Conservation (phyloP, 2,329 filamentous ascomycete species). For the Grosmannia huntii region DNA sequence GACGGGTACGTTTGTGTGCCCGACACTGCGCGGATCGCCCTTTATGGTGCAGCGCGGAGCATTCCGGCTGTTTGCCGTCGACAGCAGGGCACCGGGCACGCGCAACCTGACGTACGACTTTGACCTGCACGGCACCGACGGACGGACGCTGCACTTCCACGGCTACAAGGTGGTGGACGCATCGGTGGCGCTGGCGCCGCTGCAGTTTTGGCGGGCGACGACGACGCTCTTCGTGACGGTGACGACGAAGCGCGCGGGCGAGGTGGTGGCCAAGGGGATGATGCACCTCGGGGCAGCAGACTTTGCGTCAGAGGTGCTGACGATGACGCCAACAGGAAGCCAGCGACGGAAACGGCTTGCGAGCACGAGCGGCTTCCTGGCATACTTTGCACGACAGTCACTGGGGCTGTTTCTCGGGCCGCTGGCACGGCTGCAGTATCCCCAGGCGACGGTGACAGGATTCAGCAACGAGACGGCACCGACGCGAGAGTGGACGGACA, state of each 20-base stretch:
- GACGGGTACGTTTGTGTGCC: slow-evolving; percentile 46
- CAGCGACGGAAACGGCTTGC: slow-evolving; percentile 28
- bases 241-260: slow-evolving; percentile 24
- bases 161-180: slow-evolving; percentile 52
- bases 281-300: slow-evolving; percentile 41
- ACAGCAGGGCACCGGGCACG: slow-evolving; percentile 41
- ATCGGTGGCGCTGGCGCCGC: slow-evolving; percentile 40
- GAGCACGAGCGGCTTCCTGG: slow-evolving; percentile 37
- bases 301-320: slow-evolving; percentile 42
- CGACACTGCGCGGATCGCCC: slow-evolving; percentile 40
- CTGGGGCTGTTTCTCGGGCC: slow-evolving; percentile 40
- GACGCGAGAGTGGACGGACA: slow-evolving; percentile 25
- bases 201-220: slow-evolving; percentile 47
- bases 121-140: slow-evolving; percentile 42
- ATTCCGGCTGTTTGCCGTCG: slow-evolving; percentile 43
- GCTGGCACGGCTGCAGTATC: slow-evolving; percentile 43
- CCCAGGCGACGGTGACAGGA: slow-evolving; percentile 30
- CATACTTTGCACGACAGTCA: slow-evolving; percentile 42
- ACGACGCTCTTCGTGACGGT: slow-evolving; percentile 51
- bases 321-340: slow-evolving; percentile 36
- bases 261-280: slow-evolving; percentile 44
- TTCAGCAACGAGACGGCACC: slow-evolving; percentile 40
- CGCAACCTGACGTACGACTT: slow-evolving; percentile 49
- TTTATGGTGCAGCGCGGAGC: slow-evolving; percentile 47
- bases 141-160: slow-evolving; percentile 41